Evolutionary conservation across 768 basidiomycete genomes (phyloP).

Genomic region (Mrakia frigida): DNA sequence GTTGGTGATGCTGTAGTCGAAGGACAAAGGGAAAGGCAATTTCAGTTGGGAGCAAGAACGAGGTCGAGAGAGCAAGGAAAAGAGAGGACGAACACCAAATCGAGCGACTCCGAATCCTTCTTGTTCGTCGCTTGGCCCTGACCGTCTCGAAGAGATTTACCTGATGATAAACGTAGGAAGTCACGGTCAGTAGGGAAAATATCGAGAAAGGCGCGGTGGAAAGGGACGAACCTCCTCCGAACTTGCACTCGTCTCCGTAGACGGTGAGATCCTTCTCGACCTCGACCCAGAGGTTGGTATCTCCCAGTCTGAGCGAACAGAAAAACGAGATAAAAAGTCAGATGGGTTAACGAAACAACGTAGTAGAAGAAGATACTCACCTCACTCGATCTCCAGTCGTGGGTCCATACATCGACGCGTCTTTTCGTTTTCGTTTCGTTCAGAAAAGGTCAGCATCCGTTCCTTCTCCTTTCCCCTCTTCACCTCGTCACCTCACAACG

Average conservation of each 20-base stretch:
- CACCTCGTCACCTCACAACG: too few species aligned
- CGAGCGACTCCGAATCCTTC: slow-evolving; percentile 63
- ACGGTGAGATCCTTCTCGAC: slow-evolving; percentile 83
- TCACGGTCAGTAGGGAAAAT: background rate
- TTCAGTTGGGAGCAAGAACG: background rate
- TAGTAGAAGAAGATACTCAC: background rate
- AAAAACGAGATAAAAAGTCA: background rate
- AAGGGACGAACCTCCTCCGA: slow-evolving; percentile 69
- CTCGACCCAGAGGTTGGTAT: slow-evolving; percentile 84
- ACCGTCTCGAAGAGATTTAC: slow-evolving; percentile 90
- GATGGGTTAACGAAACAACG: background rate
- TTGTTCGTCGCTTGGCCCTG: slow-evolving; percentile 87
- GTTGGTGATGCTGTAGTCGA: slow-evolving; percentile 64
- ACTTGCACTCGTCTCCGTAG: slow-evolving; percentile 56
- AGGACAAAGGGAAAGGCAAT: background rate
- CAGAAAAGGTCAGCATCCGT: background rate
- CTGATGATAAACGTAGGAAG: slow-evolving; percentile 44
- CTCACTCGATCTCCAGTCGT: slow-evolving; percentile 84
- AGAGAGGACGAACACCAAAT: slow-evolving; percentile 54
- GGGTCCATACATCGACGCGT: slow-evolving; percentile 92
- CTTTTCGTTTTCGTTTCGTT: too few species aligned
- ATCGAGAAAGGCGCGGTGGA: background rate
- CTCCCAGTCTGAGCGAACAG: slow-evolving; percentile 55
- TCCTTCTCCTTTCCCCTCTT: background rate
- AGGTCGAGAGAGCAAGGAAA: background rate